Evolutionary conservation across 352 stramenopile species (phyloP).

Genomic region (Globisporangium echinulatum): DNA sequence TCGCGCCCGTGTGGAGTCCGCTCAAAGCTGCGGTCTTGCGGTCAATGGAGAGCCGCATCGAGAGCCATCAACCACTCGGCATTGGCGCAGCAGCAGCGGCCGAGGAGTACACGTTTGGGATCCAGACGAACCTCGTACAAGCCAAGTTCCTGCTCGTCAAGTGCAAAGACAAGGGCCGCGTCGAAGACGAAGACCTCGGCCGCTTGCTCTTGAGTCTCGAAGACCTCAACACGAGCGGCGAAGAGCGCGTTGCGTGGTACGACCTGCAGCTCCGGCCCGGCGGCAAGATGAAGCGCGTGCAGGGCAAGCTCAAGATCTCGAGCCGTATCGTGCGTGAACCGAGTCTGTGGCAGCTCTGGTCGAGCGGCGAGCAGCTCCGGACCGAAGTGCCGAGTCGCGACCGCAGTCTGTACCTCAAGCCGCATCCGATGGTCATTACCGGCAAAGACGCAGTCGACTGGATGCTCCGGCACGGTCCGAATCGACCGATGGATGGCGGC

Average conservation of each 20-base stretch:
- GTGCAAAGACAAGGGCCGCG: slow-evolving; percentile 84
- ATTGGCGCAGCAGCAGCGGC: slow-evolving; percentile 74
- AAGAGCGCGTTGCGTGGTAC: slow-evolving; percentile 82
- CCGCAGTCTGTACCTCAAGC: slow-evolving; percentile 81
- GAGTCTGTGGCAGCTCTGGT: slow-evolving; percentile 80
- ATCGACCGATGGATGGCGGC: slow-evolving; percentile 78
- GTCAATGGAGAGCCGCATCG: slow-evolving; percentile 67
- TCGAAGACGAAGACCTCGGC: slow-evolving; percentile 77
- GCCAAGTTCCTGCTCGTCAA: slow-evolving; percentile 84
- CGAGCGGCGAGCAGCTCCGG: slow-evolving; percentile 78
- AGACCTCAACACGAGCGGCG: slow-evolving; percentile 76
- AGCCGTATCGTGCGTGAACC: slow-evolving; percentile 82
- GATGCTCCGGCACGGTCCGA: slow-evolving; percentile 82
- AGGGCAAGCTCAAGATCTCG: slow-evolving; percentile 77
- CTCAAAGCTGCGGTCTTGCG: slow-evolving; percentile 75
- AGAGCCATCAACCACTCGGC: slow-evolving; percentile 80
- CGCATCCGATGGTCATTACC: slow-evolving; percentile 68
- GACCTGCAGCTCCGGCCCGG: slow-evolving; percentile 73
- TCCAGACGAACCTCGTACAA: slow-evolving; percentile 59
- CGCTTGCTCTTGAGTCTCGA: slow-evolving; percentile 75
- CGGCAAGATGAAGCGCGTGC: slow-evolving; percentile 82
- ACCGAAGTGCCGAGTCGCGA: slow-evolving; percentile 61
- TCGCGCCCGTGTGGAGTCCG: slow-evolving; percentile 75
- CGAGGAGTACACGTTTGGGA: slow-evolving; percentile 86
- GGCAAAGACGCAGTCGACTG: slow-evolving; percentile 77